Evolutionary conservation across 179 eudicot genomes (phyloP), one percentile per base, ranked within the genome.

Genomic region (Sideroxylon spinosum): DNA sequence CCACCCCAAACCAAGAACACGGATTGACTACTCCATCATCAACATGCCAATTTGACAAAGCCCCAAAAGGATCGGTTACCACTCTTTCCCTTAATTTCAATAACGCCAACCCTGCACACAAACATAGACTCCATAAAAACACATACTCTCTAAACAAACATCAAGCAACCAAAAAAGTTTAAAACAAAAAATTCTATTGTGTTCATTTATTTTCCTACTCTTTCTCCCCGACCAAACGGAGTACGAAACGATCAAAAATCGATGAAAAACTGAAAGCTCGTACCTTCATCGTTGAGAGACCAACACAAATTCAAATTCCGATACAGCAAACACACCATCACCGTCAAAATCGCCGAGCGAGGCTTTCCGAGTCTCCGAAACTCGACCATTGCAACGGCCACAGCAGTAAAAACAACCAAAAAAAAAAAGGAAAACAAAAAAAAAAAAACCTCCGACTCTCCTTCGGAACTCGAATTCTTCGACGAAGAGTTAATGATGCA

Each of bases 1-100:
- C 91, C 65, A 93, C 86, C 37, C 98, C 95, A 79, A 78, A 87
- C 97, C 97, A 95, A 25, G 88, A 85, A 89, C 97, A 93, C 12
- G 89, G 97, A 83, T 85, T 76, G 57, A 53, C 76, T 50, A 87
- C 91, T 67, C 86, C 93, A 75, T 26, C 76, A 76, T 84, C 83
- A 68, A 84, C 85, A 44, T 77, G 81, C 98, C 97, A 94, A 82
- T 82, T 84, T 59, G 90, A 78, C 82, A 94, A 85, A 56, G 91
- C 94, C 70, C 88, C 90, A 82, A 71, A 89, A 55, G 97, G 94
- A 79, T 94, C 97, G 75, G 85, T 85, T 80, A 74, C 91, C 75
- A 93, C 82, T 65, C 84, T 87, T 28, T 91, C 91, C 75, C 56
- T 87, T 56, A 91, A 85, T 70, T 81, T 90, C 82, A 91, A 73